Conservation (phyloP, 768 basidiomycete species). For the Gymnopilus junonius region DNA sequence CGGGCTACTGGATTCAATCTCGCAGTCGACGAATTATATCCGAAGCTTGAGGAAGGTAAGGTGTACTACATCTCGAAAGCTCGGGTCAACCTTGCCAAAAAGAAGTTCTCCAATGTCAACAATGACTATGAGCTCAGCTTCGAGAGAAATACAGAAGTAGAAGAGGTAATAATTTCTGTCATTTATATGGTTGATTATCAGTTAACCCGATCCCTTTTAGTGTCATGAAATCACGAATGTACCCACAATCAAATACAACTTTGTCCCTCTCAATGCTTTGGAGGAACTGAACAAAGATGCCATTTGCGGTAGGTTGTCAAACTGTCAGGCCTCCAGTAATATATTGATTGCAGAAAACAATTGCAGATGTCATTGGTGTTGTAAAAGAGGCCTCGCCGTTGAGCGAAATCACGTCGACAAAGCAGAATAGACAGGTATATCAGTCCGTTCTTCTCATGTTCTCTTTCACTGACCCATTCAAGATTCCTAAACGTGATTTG, state of each 20-base stretch:
- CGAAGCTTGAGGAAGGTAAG: conserved; percentile 88
- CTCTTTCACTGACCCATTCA: neutral
- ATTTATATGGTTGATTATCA: neutral
- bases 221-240: conserved; percentile 78
- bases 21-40: conserved; percentile 80
- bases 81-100: conserved; percentile 93
- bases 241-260: conserved; percentile 85
- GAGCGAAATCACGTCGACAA: conserved; percentile 75
- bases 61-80: conserved; percentile 93
- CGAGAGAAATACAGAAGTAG: conserved; percentile 83
- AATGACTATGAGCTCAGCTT: conserved; percentile 94
- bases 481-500: conserved; percentile 91
- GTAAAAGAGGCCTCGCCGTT: conserved; percentile 79
- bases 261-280: conserved; percentile 67
- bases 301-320: conserved; percentile 68
- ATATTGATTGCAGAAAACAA: conserved; percentile 7
- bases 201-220: conserved; percentile 42
- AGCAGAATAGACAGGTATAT: conserved; percentile 66
- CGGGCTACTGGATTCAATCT: conserved; percentile 90
- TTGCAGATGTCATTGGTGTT: conserved; percentile 82
- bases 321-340: neutral
- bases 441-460: conserved; percentile 5
- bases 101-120: conserved; percentile 87
- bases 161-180: conserved; percentile 57
- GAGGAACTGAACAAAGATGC: conserved; percentile 74